These are phyloP conservation scores for Rutstroemia sp. DNA, from an alignment of 2,329 filamentous ascomycete genomes.

Conservation along the genomic window DNA sequence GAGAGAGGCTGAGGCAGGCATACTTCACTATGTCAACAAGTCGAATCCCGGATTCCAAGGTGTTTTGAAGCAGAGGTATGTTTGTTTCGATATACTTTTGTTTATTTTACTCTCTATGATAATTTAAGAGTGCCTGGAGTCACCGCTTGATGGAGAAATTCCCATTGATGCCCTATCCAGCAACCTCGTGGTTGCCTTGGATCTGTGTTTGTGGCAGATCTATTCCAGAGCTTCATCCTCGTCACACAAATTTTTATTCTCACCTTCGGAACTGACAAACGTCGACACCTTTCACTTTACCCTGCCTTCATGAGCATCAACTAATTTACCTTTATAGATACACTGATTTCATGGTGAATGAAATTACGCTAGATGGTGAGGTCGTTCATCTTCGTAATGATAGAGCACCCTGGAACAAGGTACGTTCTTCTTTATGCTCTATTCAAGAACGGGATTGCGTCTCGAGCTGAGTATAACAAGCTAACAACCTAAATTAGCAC, in stretches of 20 bases:
- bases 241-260: not conserved
- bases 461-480: too few species aligned
- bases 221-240: too few species aligned
- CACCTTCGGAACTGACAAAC: too few species aligned
- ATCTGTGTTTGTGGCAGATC: not conserved
- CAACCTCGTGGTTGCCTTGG: not conserved
- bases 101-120: not conserved
- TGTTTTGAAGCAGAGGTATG: conserved; percentile 58
- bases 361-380: conserved; percentile 55
- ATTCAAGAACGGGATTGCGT: not conserved
- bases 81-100: conserved; percentile 4
- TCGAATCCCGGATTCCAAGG: conserved; percentile 53
- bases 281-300: not conserved
- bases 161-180: too few species aligned
- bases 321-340: conserved; percentile 40
- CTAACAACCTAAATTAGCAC: not conserved
- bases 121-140: not conserved
- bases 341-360: conserved; percentile 69
- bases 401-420: conserved; percentile 12
- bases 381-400: conserved; percentile 52
- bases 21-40: conserved; percentile 54
- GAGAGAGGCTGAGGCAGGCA: conserved; percentile 41
- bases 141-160: too few species aligned
- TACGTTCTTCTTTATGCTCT: not conserved
- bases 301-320: not conserved